A percentile compares a stretch with the other conserved stretches of the same genome.
Evolutionary conservation across 2,329 filamentous ascomycete species (phyloP).

Genomic region (Pseudogymnoascus sp.): DNA sequence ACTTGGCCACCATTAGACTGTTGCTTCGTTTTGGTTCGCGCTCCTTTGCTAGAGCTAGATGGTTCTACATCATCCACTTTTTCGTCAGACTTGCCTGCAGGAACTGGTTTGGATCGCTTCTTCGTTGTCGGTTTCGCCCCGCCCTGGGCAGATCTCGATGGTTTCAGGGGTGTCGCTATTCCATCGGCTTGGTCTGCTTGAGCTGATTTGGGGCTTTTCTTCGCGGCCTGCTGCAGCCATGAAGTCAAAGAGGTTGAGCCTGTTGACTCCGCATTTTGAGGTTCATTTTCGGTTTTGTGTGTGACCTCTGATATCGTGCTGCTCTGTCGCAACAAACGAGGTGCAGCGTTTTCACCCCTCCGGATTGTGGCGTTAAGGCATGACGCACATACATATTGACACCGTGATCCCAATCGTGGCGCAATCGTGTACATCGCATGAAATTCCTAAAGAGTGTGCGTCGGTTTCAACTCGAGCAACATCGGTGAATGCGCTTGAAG

Average conservation of each 20-base stretch:
- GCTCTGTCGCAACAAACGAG: neutral
- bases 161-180: neutral
- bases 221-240: neutral
- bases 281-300: neutral
- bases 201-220: neutral
- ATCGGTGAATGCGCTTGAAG: neutral
- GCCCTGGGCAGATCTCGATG: neutral
- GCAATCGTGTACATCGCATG: constrained; percentile 3
- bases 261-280: neutral
- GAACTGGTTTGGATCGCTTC: neutral
- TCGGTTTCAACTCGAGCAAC: neutral
- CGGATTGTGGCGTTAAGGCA: neutral
- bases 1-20: neutral
- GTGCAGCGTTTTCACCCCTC: neutral
- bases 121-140: neutral
- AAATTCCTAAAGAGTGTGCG: neutral
- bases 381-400: neutral
- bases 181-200: neutral
- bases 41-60: neutral
- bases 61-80: too few species aligned
- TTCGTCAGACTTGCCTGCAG: neutral
- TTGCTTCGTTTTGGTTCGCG: neutral
- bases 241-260: neutral
- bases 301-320: neutral
- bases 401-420: neutral